Evolutionary conservation across 2,329 filamentous ascomycete genomes (phyloP), one percentile per base, ranked within the genome.

Genomic region (Beauveria scarabaeidicola): DNA sequence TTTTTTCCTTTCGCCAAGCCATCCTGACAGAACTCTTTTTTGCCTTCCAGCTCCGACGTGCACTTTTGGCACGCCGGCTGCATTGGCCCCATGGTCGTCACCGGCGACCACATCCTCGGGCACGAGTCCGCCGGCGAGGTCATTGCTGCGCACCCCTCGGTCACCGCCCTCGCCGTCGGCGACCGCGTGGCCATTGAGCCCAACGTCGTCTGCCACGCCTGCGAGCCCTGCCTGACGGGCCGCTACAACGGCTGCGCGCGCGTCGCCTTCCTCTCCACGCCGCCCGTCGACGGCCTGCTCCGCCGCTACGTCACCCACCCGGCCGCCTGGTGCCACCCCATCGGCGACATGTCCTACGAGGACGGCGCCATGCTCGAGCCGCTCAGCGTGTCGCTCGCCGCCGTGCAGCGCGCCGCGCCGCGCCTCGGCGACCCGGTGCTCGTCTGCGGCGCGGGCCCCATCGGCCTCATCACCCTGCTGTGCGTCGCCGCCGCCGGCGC

Each of bases 21-120:
- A 36, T 36, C 32, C 36, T 46, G 11, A 44, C 44, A 51, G 63
- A 1, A 8, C 8, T 11, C 17, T 52, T 55, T 52, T 55, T 36
- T 64, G n/a, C 62, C 62, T 46, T 10, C 55, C 67, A 93, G 90
- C 61, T 96, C 90, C 62, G 92, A 97, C 74, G 87, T 97, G 60
- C 93, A 97, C 77, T 97, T 97, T 79, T 97, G 93, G 93, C 90
- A 95, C 72, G 88, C 89, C 53, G 93, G 93, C 65, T 90, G 89
- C 77, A 97, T 97, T 71, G 93, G 93, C 29, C 92, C 92, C 66
- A 97, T 97, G 92, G 87, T 97, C 64, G 93, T 97, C 52, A 82
- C 83, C 66, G 89, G 83, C 69, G 88, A 92, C 69, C 93, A 97
- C 74, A 91, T 97, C 69, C 86, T 97, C 21, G 93, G 93, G 65